Base-by-base conservation (phyloP, 495 filamentous ascomycete genomes). In the Astrocystis sublimbata region DNA sequence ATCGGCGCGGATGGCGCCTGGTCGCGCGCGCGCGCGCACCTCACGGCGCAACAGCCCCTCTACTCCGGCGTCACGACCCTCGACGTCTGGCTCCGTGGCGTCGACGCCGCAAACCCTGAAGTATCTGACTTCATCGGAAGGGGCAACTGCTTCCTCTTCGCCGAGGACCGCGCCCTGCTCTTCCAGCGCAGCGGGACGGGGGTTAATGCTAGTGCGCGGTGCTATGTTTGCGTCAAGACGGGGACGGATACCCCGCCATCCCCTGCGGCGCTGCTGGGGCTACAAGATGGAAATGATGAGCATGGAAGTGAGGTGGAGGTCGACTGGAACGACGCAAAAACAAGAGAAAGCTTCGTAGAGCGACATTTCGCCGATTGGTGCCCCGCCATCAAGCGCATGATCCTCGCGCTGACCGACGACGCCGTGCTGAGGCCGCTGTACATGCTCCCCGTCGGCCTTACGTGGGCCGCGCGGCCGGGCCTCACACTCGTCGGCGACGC, bases 1-100 rank as follows among this genome's bases (percentile, higher is more conserved):
- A 75, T 88, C 35, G 86, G 87, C 10, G 85, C 85, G 3, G 86
- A 89, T 60, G 86, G 86, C 8, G 83, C 85, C 13, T 87, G 85
- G 82, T 82, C 79, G 10, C 76, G 76, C 49, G 78, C 85, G 4
- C 78, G 86, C 26, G 67, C 64, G 1, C 36, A 81, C 1, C 67
- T 88, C 17, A 82, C 80, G 3, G 67, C 76, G 36, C 71, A 73
- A 33, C 67, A 71, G 60, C 86, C 85, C 1, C 61, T 71, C 8
- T 87, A 84, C 67, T 77, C 77, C 0, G 82, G 83, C 56, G 65
- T 80, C 40, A 72, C 71, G 1, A 68, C 65, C 2, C 67, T 80
- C 41, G 76, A 82, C 33, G 65, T 77, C 19, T 50, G 68, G 56
- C 64, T 77, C 58, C 8, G 65, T 75, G 24, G 73, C 69, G n/a